Evolutionary conservation across 768 basidiomycete genomes (phyloP).

Genomic region (Suillus fuscotomentosus): DNA sequence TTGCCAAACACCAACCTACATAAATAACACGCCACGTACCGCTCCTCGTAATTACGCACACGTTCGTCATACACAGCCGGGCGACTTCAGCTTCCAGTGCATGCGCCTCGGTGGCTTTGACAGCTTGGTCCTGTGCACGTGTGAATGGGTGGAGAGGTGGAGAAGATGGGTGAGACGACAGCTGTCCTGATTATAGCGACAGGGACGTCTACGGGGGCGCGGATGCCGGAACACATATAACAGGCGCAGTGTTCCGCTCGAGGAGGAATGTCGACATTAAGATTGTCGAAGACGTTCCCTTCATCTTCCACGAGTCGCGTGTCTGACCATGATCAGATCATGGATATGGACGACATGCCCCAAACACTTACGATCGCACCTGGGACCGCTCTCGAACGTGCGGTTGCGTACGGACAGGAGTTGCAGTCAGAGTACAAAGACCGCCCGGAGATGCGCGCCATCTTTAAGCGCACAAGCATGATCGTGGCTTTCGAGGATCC

Average conservation of each 20-base stretch:
- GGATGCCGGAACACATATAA: neutral
- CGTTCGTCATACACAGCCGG: conserved; percentile 81
- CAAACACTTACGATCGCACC: conserved; percentile 10
- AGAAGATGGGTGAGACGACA: conserved; percentile 49
- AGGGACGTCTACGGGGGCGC: no score
- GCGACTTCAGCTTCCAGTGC: conserved; percentile 63
- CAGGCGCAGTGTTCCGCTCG: conserved; percentile 41
- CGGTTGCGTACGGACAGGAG: conserved; percentile 72
- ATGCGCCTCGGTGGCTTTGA: conserved; percentile 77
- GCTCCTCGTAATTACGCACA: conserved; percentile 92
- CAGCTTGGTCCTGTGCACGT: conserved; percentile 57
- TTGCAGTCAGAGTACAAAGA: conserved; percentile 67
- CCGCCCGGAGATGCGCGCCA: conserved; percentile 60
- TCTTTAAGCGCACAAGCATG: conserved; percentile 74
- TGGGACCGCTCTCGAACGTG: conserved; percentile 59
- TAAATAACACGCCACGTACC: conserved; percentile 46
- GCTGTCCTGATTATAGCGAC: conserved; percentile 34
- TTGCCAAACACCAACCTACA: neutral
- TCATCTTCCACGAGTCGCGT: conserved; percentile 9
- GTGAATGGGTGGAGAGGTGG: neutral
- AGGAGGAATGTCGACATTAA: conserved; percentile 15
- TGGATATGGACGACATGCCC: conserved; percentile 45
- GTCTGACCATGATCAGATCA: conserved; percentile 37
- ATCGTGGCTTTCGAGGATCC: conserved; percentile 83
- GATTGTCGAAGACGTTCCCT: conserved; percentile 4